phyloP scores from a whole-genome alignment of 495 filamentous ascomycete species.

The Penicillium herquei region DNA sequence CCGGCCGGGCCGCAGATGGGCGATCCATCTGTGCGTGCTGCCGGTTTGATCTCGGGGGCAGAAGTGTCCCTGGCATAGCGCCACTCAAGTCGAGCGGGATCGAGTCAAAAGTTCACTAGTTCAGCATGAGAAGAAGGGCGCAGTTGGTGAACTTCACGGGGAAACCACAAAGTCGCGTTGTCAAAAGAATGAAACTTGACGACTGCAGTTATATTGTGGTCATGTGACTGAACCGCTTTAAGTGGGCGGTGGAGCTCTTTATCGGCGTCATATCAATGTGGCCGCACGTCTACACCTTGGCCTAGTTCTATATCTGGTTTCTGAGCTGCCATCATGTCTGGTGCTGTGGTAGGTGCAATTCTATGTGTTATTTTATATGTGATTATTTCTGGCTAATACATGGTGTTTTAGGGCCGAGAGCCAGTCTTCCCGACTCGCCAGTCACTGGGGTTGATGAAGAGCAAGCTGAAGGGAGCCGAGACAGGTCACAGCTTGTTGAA shows the following conservation, averaged over 20 bases:
- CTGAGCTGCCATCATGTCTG: constrained; percentile 48
- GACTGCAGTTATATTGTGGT: constrained; percentile 27
- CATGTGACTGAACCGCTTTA: constrained; percentile 32
- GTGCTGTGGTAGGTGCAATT: constrained; percentile 49
- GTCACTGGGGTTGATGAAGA: constrained; percentile 95
- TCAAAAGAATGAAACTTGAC: constrained; percentile 13
- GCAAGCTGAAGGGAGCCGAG: constrained; percentile 96
- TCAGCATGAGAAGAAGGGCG: constrained; percentile 23
- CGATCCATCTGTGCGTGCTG: constrained; percentile 51
- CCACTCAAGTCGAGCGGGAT: constrained; percentile 45
- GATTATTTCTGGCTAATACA: neutral
- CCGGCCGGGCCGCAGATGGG: constrained; percentile 48
- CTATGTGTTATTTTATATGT: too few species aligned
- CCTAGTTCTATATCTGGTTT: constrained; percentile 10
- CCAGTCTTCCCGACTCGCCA: constrained; percentile 98
- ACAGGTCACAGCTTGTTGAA: constrained; percentile 84
- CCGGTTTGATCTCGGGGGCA: constrained; percentile 54
- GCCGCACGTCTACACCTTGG: constrained; percentile 15
- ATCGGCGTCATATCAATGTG: constrained; percentile 36
- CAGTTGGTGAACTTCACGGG: constrained; percentile 29
- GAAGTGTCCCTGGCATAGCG: constrained; percentile 62
- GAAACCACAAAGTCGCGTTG: constrained; percentile 22
- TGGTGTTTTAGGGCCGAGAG: constrained; percentile 53
- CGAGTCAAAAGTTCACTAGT: constrained; percentile 36
- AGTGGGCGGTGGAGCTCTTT: constrained; percentile 28